Conservation (phyloP, 371 early-diverging fungal species). For the Mortierella sp. region DNA sequence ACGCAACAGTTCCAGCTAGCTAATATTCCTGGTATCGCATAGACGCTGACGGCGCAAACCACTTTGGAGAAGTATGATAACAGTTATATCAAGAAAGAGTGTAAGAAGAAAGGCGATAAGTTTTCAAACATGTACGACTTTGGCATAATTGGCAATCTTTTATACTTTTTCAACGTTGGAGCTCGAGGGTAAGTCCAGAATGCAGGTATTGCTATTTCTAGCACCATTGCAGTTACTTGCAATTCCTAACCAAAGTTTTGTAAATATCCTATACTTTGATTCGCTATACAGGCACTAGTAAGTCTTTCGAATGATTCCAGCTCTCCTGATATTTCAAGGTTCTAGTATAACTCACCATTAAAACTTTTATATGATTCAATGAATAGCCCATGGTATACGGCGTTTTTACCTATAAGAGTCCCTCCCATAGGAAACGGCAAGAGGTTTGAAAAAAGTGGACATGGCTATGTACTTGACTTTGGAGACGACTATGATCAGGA, state of each 20-base stretch:
- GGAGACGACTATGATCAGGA: constrained; percentile 39
- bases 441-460: constrained; percentile 47
- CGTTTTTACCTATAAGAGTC: constrained; percentile 64
- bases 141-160: constrained; percentile 63
- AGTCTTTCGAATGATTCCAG: neutral
- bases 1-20: too few relatives aligned
- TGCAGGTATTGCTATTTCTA: neutral
- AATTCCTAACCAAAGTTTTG: neutral
- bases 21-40: neutral
- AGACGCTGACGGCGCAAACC: constrained; percentile 67
- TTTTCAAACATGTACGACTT: constrained; percentile 74
- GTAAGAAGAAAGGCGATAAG: constrained; percentile 66
- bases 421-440: constrained; percentile 64
- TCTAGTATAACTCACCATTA: too few relatives aligned
- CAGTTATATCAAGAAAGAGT: constrained; percentile 62
- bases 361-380: neutral
- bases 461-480: constrained; percentile 47
- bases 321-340: neutral
- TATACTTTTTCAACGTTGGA: constrained; percentile 66
- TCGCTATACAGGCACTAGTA: neutral
- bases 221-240: neutral
- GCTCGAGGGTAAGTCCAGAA: constrained; percentile 35
- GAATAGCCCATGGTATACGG: constrained; percentile 65
- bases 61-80: constrained; percentile 74
- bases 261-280: too few relatives aligned